phyloP scores from a whole-genome alignment of 176 grass and related monocot genomes.

The Zea mays region DNA sequence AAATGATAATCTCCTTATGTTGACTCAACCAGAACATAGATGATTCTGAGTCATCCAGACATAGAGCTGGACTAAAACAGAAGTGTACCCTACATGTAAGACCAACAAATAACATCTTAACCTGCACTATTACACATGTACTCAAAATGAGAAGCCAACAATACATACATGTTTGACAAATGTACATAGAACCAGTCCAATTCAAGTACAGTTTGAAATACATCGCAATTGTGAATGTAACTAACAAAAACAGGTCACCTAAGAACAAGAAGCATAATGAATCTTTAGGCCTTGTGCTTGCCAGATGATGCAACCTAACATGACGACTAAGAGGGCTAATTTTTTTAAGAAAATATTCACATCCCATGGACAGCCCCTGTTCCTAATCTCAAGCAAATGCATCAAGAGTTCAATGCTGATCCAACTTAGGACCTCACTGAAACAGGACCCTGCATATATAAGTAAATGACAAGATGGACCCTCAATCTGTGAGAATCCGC shows the following conservation, averaged over 20 bases:
- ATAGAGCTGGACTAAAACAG: not conserved
- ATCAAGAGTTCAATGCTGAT: not conserved
- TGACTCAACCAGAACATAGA: not conserved
- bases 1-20: not conserved
- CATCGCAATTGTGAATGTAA: not conserved
- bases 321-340: not conserved
- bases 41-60: not conserved
- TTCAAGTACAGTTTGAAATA: conserved; percentile 3
- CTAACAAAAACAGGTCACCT: conserved; percentile 4
- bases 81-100: not conserved
- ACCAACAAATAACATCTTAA: not conserved
- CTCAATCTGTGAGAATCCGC: not conserved
- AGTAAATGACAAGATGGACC: not conserved
- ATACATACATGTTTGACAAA: not conserved
- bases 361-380: not conserved
- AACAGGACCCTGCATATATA: not conserved
- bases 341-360: not conserved
- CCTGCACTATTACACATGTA: not conserved
- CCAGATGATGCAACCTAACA: not conserved
- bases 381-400: not conserved
- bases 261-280: not conserved
- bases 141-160: not conserved
- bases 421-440: not conserved
- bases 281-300: not conserved
- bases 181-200: not conserved